Conservation (phyloP, 2,329 filamentous ascomycete species). For the Metarhizium rileyi region DNA sequence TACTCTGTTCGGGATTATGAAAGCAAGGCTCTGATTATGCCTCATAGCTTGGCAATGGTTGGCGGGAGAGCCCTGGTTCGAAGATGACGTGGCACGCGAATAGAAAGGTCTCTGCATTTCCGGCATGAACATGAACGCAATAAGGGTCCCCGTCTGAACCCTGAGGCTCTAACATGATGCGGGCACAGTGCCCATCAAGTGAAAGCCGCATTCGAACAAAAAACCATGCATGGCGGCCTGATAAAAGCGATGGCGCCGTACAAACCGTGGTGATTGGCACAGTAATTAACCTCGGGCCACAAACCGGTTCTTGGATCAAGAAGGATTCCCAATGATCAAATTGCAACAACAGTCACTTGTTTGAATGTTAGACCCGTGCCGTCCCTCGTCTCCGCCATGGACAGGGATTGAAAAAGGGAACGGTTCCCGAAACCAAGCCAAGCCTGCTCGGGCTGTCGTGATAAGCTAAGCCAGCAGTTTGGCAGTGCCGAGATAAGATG, state of each 20-base stretch:
- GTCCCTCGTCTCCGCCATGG: background rate
- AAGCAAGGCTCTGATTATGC: no score
- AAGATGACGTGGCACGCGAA: background rate
- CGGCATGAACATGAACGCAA: no score
- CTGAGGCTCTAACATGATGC: background rate
- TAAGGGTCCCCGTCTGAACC: background rate
- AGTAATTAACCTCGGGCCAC: background rate
- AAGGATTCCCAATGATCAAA: background rate
- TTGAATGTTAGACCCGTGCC: no score
- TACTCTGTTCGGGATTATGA: no score
- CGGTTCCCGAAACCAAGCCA: background rate
- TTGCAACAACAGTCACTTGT: background rate
- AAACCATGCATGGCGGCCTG: background rate
- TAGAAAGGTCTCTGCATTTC: no score
- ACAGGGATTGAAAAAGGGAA: background rate
- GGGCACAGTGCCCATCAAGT: background rate
- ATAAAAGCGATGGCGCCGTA: background rate
- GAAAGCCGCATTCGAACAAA: background rate
- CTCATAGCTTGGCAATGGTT: no score
- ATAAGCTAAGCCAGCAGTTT: background rate
- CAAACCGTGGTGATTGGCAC: background rate
- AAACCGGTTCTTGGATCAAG: background rate
- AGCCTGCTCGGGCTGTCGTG: background rate
- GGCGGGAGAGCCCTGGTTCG: background rate
- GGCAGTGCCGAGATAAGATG: background rate